Conservation (phyloP, 176 grass and related monocot species). For the Carex myosuroides region DNA sequence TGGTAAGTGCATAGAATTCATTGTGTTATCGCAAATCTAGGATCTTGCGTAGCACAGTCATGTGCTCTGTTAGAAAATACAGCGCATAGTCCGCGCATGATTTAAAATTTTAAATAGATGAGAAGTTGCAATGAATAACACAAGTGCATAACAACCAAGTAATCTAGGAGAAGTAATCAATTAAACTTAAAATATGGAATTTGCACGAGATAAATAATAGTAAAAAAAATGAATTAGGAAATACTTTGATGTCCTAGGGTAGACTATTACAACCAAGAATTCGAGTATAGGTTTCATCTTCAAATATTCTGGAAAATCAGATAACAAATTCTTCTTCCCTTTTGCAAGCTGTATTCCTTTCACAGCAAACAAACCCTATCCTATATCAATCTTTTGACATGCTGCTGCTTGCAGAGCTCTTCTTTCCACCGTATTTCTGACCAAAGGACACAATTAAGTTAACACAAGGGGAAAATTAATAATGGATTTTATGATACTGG, state of each 20-base stretch:
- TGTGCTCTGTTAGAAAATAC: neutral
- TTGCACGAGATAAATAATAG: constrained; percentile 12
- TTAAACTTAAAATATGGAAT: constrained; percentile 4
- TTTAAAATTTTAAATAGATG: neutral
- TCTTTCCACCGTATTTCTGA: constrained; percentile 67
- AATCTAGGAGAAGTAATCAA: constrained; percentile 1
- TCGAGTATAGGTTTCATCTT: constrained; percentile 4
- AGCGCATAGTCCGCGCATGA: neutral
- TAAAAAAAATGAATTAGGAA: constrained; percentile 22
- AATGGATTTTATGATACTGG: neutral
- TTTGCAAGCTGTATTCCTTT: constrained; percentile 5
- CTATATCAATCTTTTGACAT: constrained; percentile 52
- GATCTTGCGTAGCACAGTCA: constrained; percentile 5
- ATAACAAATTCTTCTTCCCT: constrained; percentile 21
- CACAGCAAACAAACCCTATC: constrained; percentile 4
- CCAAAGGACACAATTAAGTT: constrained; percentile 15
- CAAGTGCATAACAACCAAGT: neutral
- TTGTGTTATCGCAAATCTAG: constrained; percentile 2
- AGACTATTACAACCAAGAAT: constrained; percentile 15
- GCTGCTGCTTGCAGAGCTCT: constrained; percentile 29
- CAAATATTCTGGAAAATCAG: constrained; percentile 22
- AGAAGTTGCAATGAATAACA: neutral
- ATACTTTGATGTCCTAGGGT: constrained; percentile 20
- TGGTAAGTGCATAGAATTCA: neutral
- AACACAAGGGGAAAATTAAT: neutral